Percentiles rank a stretch among this genome's conserved stretches.
Conservation (phyloP, 2,329 filamentous ascomycete species). For the Paracoccidioides brasiliensis region DNA sequence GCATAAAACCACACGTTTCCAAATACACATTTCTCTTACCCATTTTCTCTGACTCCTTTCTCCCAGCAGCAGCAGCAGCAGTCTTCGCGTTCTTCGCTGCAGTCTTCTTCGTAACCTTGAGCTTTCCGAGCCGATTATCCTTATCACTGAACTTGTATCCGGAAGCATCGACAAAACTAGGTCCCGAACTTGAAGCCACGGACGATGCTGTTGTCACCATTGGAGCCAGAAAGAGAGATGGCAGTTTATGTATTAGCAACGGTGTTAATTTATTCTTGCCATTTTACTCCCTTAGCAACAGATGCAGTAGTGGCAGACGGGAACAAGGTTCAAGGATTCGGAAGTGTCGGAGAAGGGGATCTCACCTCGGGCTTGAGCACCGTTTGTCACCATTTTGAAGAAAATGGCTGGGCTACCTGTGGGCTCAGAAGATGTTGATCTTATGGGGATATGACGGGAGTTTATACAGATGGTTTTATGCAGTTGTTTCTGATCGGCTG, state of each 20-base stretch:
- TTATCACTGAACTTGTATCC: conserved; percentile 35
- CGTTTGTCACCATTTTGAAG: conserved; percentile 23
- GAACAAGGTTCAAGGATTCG: background rate
- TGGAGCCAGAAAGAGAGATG: background rate
- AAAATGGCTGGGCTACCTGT: background rate
- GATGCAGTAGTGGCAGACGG: background rate
- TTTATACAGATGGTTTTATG: background rate
- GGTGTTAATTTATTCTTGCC: background rate
- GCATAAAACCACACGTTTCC: background rate
- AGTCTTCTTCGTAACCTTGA: conserved; percentile 31
- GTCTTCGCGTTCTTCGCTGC: conserved; percentile 17
- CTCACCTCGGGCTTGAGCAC: conserved; percentile 24
- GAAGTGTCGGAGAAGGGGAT: conserved; percentile 3
- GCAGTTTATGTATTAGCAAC: background rate
- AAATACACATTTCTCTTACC: background rate
- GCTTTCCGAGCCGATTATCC: conserved; percentile 32
- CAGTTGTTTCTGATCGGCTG: background rate
- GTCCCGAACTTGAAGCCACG: conserved; percentile 18
- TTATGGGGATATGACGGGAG: background rate
- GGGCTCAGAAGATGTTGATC: background rate
- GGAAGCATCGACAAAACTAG: conserved; percentile 31
- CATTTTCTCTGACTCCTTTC: conserved; percentile 23
- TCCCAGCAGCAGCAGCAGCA: conserved; percentile 13
- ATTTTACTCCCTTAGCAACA: background rate
- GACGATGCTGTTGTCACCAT: conserved; percentile 14